A percentile compares a stretch with the other conserved stretches of the same genome.
These are phyloP conservation scores for Rutstroemia sp. DNA, from an alignment of 2,329 filamentous ascomycete genomes.

Conservation along the genomic window DNA sequence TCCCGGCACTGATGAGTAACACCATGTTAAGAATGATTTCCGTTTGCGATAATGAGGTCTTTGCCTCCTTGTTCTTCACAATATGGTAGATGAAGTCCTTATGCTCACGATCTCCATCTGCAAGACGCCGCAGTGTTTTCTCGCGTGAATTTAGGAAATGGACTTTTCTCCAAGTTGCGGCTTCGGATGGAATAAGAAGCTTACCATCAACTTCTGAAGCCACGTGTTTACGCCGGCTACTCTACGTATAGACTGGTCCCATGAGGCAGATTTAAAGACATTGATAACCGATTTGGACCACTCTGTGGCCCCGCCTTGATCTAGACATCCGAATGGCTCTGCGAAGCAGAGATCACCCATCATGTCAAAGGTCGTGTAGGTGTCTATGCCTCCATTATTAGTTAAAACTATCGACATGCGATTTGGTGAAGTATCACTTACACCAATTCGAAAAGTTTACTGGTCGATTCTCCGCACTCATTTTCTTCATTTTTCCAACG, in stretches of 20 bases:
- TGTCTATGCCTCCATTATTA: neutral
- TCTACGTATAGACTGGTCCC: constrained; percentile 3
- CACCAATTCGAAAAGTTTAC: neutral
- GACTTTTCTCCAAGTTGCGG: constrained; percentile 2
- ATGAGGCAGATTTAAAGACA: constrained; percentile 7
- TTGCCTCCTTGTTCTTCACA: constrained; percentile 11
- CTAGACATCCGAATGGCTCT: constrained; percentile 31
- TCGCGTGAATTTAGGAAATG: constrained; percentile 7
- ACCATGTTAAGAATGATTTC: constrained; percentile 9
- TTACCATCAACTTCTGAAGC: constrained; percentile 1
- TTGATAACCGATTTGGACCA: constrained; percentile 8
- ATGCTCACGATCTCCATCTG: constrained; percentile 19
- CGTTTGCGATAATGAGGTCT: constrained; percentile 11
- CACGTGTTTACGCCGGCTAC: constrained; percentile 1
- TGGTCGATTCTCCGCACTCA: neutral
- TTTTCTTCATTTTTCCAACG: neutral
- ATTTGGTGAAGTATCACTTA: neutral
- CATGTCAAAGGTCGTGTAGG: constrained; percentile 32
- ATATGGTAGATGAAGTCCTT: constrained; percentile 30
- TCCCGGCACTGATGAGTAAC: constrained; percentile 11
- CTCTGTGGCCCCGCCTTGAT: constrained; percentile 17
- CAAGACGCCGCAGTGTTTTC: constrained; percentile 4
- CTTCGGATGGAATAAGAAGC: constrained; percentile 2
- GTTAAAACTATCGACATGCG: too few relatives aligned
- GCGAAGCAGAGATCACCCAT: constrained; percentile 38